phyloP scores from a whole-genome alignment of 2,329 filamentous ascomycete species.

The Hypoxylon sp. region DNA sequence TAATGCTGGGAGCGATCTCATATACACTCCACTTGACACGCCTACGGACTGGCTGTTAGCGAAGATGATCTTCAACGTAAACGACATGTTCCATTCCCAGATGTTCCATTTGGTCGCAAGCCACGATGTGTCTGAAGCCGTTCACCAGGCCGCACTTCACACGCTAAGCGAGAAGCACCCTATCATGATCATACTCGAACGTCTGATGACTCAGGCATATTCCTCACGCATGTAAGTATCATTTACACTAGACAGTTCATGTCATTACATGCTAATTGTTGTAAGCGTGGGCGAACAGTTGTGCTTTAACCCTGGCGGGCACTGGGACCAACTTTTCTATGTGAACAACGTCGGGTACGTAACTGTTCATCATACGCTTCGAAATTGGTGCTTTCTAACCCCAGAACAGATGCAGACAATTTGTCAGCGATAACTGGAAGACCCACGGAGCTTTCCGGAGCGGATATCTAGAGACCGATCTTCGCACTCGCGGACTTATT shows the following conservation, averaged over 20 bases:
- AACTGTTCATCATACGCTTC: neutral
- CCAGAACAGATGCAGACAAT: neutral
- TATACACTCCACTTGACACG: conserved; percentile 56
- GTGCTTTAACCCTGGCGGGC: conserved; percentile 47
- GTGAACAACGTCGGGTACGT: conserved; percentile 29
- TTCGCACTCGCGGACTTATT: neutral
- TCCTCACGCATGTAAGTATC: neutral
- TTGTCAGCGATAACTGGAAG: neutral
- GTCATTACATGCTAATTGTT: conserved; percentile 15
- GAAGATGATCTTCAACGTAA: conserved; percentile 48
- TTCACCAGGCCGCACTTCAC: neutral
- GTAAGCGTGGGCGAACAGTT: conserved; percentile 43
- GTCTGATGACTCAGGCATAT: neutral
- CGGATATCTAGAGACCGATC: neutral
- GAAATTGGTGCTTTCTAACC: neutral
- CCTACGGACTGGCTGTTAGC: conserved; percentile 57
- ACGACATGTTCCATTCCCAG: conserved; percentile 56
- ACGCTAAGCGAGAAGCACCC: neutral
- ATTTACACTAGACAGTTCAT: neutral
- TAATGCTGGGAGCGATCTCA: conserved; percentile 52
- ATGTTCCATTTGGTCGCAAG: conserved; percentile 50
- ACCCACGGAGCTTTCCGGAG: neutral
- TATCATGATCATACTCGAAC: neutral
- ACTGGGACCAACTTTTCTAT: conserved; percentile 44
- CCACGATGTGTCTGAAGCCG: neutral